These are phyloP conservation scores for Sordariomycetes sp. DNA, from an alignment of 2,329 filamentous ascomycete species.

Conservation along the genomic window DNA sequence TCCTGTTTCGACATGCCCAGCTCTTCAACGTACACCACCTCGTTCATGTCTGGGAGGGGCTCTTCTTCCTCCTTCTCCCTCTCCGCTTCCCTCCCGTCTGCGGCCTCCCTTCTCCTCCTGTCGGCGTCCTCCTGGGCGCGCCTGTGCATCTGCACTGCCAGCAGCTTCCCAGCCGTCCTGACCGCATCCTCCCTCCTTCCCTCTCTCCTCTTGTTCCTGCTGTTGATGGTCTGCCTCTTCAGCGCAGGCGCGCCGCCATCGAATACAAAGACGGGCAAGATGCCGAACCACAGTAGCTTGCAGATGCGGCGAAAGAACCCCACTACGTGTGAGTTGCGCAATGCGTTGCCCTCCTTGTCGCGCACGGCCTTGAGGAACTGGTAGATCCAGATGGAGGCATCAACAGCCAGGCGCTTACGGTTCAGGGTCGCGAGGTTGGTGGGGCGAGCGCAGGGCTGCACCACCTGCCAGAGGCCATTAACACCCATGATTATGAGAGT, in stretches of 20 bases:
- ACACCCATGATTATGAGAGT: constrained; percentile 68
- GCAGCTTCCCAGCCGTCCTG: constrained; percentile 78
- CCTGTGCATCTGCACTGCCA: constrained; percentile 91
- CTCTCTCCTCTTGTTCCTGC: constrained; percentile 69
- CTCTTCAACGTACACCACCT: constrained; percentile 88
- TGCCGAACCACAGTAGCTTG: constrained; percentile 93
- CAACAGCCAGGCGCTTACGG: constrained; percentile 88
- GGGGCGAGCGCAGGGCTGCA: constrained; percentile 89
- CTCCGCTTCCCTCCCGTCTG: constrained; percentile 9
- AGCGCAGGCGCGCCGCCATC: constrained; percentile 87
- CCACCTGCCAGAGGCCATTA: constrained; percentile 91
- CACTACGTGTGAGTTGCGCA: constrained; percentile 91
- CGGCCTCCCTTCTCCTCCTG: constrained; percentile 41
- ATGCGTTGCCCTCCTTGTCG: constrained; percentile 93
- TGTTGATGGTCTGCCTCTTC: constrained; percentile 82
- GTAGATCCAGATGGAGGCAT: constrained; percentile 99
- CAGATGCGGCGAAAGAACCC: constrained; percentile 98
- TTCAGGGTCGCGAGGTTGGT: constrained; percentile 96
- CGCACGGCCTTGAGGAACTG: constrained; percentile 98
- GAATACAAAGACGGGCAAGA: constrained; percentile 95
- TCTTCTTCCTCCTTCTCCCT: constrained; percentile 49
- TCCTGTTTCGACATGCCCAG: constrained; percentile 70
- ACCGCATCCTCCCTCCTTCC: constrained; percentile 88
- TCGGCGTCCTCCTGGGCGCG: constrained; percentile 75
- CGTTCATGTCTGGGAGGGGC: constrained; percentile 51